phyloP scores from a whole-genome alignment of 2,329 filamentous ascomycete genomes.

The Colletotrichum scovillei region DNA sequence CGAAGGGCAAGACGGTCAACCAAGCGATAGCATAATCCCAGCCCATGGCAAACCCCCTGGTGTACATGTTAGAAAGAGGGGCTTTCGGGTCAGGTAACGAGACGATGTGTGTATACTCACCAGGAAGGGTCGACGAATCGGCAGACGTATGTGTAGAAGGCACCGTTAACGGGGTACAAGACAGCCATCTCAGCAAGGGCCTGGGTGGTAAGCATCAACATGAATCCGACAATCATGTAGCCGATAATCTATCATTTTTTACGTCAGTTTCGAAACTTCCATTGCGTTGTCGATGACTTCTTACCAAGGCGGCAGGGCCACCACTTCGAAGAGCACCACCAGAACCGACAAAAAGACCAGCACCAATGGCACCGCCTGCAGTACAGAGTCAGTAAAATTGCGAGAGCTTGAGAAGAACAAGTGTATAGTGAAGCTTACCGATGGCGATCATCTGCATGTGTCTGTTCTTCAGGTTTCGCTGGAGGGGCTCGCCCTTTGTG shows the following conservation, averaged over 20 bases:
- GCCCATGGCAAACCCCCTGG: slow-evolving; percentile 63
- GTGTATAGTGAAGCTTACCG: slow-evolving; percentile 43
- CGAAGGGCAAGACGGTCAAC: slow-evolving; percentile 78
- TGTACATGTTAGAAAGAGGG: slow-evolving; percentile 35
- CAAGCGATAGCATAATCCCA: slow-evolving; percentile 69
- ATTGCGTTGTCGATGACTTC: background rate
- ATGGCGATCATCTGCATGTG: slow-evolving; percentile 74
- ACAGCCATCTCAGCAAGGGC: slow-evolving; percentile 71
- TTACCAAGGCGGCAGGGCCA: slow-evolving; percentile 59
- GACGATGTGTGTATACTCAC: slow-evolving; percentile 47
- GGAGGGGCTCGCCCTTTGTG: slow-evolving; percentile 43
- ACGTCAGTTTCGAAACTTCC: background rate
- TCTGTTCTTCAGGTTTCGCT: slow-evolving; percentile 59
- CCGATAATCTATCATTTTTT: slow-evolving; percentile 49
- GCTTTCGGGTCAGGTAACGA: background rate
- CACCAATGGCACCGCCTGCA: slow-evolving; percentile 72
- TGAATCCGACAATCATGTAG: slow-evolving; percentile 67
- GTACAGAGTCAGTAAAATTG: slow-evolving; percentile 63
- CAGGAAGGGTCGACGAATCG: slow-evolving; percentile 73
- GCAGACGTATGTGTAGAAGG: slow-evolving; percentile 70
- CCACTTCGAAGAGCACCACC: slow-evolving; percentile 63
- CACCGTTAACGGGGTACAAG: slow-evolving; percentile 71
- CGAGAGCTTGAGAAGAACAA: slow-evolving; percentile 37
- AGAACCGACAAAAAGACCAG: slow-evolving; percentile 72
- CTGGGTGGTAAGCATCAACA: slow-evolving; percentile 71